These are phyloP conservation scores for Lentinula novae-zelandiae DNA, from an alignment of 1,284 basidiomycete species.

Conservation along the genomic window DNA sequence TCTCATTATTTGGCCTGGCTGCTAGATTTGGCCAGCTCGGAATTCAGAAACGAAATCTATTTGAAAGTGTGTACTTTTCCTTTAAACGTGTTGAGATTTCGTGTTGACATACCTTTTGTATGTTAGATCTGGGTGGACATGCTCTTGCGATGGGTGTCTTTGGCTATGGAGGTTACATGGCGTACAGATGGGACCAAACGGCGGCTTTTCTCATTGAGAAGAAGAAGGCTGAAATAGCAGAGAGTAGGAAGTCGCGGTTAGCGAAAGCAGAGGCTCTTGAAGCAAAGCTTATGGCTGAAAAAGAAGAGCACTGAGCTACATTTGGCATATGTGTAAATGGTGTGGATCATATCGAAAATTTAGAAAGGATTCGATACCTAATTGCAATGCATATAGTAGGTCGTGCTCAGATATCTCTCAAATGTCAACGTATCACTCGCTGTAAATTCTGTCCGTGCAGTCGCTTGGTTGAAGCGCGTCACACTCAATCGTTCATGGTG, in stretches of 20 bases:
- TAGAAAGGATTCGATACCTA: not conserved
- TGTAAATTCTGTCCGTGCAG: too few species aligned
- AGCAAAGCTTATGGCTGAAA: constrained; percentile 12
- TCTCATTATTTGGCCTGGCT: constrained; percentile 75
- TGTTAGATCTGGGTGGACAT: constrained; percentile 61
- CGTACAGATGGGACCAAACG: constrained; percentile 58
- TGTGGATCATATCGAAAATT: not conserved
- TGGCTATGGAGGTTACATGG: constrained; percentile 67
- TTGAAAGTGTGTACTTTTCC: constrained; percentile 53
- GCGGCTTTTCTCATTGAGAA: constrained; percentile 55
- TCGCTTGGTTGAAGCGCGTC: too few species aligned
- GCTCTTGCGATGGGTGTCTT: constrained; percentile 62
- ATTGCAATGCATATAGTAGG: not conserved
- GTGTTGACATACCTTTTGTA: not conserved
- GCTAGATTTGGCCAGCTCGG: constrained; percentile 79
- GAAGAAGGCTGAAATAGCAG: constrained; percentile 56
- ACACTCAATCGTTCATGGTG: too few species aligned
- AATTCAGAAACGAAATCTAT: constrained; percentile 66
- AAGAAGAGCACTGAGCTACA: not conserved
- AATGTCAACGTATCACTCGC: too few species aligned
- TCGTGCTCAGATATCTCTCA: not conserved
- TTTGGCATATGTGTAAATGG: not conserved
- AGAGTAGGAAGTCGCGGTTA: constrained; percentile 38
- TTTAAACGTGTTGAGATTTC: not conserved
- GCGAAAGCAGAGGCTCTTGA: constrained; percentile 28